Base-by-base conservation (phyloP, 1,284 basidiomycete species). In the Cutaneotrichosporon sp. region DNA sequence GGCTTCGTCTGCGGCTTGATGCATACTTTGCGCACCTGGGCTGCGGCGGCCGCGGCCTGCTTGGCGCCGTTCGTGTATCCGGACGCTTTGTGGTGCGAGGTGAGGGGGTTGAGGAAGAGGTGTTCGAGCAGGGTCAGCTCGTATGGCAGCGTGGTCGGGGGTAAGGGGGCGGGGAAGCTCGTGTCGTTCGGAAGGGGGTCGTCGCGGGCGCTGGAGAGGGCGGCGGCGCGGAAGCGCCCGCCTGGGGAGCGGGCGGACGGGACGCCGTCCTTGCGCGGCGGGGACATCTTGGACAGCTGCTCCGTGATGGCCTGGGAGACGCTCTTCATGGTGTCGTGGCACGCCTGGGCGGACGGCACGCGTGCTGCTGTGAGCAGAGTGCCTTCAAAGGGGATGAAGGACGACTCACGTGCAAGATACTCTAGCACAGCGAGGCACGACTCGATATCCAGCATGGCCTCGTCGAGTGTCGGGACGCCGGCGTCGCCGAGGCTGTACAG, bases 51-150 rank as follows among this genome's bases (percentile, higher is more conserved):
- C 11, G 49, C 52, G 5, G 33, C 20, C 53, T n/a, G n/a, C n/a
- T 66, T 62, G 52, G 53, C 46, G 22, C 67, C 65, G 39, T 63
- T 64, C 32, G 71, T 75, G 51, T 73, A 74, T n/a, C 72, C 72
- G 10, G 67, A 71, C 8, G 72, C 71, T 59, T 75, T 74, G 46
- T 69, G 67, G 54, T 75, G 72, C 33, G 65, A 61, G 3, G 67
- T 65, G 65, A 75, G 68, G 11, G 75, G 75, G 62, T 76, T 75
- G 34, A 74, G 53, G 61, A 76, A 76, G 26, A 76, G 66, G 55
- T 75, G 72, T 60, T 76, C 75, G 31, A 76, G 64, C 1, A 75
- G 57, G 1, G 66, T 66, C n/a, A 76, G 62, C 57, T 76, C 75
- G 59, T 72, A 74, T 0, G 75, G 75, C 3, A 76, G 57, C 0